phyloP scores from a whole-genome alignment of 1,284 basidiomycete species.

The Mixia osmundae region DNA sequence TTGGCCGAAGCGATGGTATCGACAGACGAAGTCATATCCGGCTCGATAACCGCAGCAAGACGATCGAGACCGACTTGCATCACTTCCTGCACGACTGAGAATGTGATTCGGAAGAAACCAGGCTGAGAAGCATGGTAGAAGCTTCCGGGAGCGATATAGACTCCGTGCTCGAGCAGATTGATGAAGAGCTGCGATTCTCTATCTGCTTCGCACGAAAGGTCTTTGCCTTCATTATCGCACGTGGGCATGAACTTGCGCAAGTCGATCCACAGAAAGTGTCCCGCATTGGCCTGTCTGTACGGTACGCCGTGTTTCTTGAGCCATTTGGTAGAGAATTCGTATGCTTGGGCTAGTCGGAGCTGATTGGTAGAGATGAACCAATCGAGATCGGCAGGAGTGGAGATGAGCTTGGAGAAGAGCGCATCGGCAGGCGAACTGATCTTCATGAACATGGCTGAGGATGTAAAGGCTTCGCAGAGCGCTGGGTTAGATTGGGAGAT shows the following conservation, averaged over 20 bases:
- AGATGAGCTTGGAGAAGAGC: slow-evolving; percentile 9
- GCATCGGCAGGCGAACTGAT: slow-evolving; percentile 13
- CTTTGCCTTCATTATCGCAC: not conserved
- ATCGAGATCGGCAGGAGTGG: slow-evolving; percentile 1
- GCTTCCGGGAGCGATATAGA: slow-evolving; percentile 14
- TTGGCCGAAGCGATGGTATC: no score
- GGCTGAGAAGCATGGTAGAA: slow-evolving; percentile 10
- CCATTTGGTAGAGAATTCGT: slow-evolving; percentile 10
- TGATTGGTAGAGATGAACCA: slow-evolving; percentile 10
- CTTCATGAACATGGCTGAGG: slow-evolving; percentile 13
- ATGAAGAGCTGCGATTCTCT: slow-evolving; percentile 7
- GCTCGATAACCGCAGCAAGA: slow-evolving; percentile 4
- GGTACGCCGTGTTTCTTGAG: slow-evolving; percentile 8
- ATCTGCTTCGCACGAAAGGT: slow-evolving; percentile 1
- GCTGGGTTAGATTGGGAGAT: slow-evolving; percentile 25
- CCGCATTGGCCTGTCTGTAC: slow-evolving; percentile 9
- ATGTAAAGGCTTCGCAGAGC: slow-evolving; percentile 18
- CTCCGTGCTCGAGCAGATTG: slow-evolving; percentile 10
- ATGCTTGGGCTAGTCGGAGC: slow-evolving; percentile 6
- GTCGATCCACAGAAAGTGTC: slow-evolving; percentile 15
- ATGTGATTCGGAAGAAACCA: slow-evolving; percentile 17
- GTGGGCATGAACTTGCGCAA: slow-evolving; percentile 7
- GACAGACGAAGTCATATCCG: no score
- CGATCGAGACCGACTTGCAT: slow-evolving; percentile 11
- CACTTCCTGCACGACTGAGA: slow-evolving; percentile 11